Percentiles rank a stretch among this genome's conserved stretches.
Conservation (phyloP, 768 basidiomycete species). For the Phanerodontia chrysosporium region DNA sequence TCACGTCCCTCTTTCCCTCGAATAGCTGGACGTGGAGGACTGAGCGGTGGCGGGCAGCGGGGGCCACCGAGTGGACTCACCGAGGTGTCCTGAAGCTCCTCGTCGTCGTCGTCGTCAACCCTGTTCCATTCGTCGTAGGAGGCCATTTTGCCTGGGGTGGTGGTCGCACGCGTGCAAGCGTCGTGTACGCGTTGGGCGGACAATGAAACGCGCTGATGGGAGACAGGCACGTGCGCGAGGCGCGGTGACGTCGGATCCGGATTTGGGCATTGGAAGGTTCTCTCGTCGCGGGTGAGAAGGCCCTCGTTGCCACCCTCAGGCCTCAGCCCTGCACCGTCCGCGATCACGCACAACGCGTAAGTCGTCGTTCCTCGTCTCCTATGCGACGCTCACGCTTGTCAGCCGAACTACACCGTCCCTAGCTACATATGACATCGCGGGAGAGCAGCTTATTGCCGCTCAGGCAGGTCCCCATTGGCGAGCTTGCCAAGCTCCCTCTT, state of each 20-base stretch:
- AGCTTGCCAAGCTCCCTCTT: conserved; percentile 15
- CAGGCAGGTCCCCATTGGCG: conserved; percentile 27
- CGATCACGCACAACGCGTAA: too few relatives aligned
- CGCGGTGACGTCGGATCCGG: not conserved
- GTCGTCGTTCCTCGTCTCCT: not conserved
- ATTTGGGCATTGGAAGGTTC: not conserved
- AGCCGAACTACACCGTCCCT: not conserved
- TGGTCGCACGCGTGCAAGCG: not conserved
- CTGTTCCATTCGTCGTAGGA: conserved; percentile 80
- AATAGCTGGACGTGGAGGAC: conserved; percentile 45
- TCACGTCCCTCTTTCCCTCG: conserved; percentile 78
- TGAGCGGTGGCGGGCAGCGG: not conserved
- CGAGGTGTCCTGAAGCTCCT: conserved; percentile 70
- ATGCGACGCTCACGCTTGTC: conserved; percentile 1
- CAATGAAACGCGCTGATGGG: conserved; percentile 4
- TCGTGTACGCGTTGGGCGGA: conserved; percentile 1
- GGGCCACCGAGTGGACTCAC: conserved; percentile 32
- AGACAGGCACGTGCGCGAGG: not conserved
- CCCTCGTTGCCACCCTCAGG: too few relatives aligned
- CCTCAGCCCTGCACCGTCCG: too few relatives aligned
- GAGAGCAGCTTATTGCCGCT: conserved; percentile 21
- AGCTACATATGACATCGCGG: conserved; percentile 4
- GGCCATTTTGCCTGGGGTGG: conserved; percentile 40
- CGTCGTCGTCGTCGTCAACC: conserved; percentile 77
- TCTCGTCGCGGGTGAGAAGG: not conserved